phyloP scores from a whole-genome alignment of 306 rosid species.

The Luffa acutangula region DNA sequence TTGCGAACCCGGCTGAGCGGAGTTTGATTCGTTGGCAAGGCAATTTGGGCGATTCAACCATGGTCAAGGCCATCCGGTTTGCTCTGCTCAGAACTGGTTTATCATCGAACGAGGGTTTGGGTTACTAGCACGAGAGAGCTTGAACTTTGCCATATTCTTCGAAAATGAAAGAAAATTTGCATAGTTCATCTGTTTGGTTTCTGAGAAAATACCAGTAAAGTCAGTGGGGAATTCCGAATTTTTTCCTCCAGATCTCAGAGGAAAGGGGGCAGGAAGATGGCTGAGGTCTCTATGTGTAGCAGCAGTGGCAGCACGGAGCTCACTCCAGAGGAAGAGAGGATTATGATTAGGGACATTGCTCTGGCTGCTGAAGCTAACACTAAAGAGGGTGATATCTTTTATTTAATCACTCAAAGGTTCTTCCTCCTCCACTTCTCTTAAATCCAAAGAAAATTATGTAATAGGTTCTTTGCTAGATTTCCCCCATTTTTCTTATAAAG shows the following conservation, averaged over 20 bases:
- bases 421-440: background rate
- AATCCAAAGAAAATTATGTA: background rate
- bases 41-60: background rate
- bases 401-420: constrained; percentile 81
- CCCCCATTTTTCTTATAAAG: background rate
- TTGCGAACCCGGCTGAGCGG: background rate
- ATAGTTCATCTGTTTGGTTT: background rate
- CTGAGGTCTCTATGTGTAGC: constrained; percentile 55
- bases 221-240: background rate
- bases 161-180: background rate
- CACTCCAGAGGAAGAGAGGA: constrained; percentile 82
- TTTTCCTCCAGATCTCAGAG: constrained; percentile 6
- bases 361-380: constrained; percentile 58
- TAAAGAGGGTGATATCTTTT: constrained; percentile 84
- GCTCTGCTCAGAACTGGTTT: background rate
- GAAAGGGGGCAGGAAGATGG: constrained; percentile 21
- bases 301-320: constrained; percentile 40
- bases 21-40: background rate
- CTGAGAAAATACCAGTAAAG: background rate
- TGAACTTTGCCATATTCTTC: background rate
- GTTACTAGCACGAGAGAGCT: background rate
- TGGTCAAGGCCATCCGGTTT: background rate
- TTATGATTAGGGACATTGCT: constrained; percentile 85
- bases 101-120: background rate
- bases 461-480: background rate